Conservation (phyloP, 495 filamentous ascomycete genomes). For the Alectoria sarmentosa region DNA sequence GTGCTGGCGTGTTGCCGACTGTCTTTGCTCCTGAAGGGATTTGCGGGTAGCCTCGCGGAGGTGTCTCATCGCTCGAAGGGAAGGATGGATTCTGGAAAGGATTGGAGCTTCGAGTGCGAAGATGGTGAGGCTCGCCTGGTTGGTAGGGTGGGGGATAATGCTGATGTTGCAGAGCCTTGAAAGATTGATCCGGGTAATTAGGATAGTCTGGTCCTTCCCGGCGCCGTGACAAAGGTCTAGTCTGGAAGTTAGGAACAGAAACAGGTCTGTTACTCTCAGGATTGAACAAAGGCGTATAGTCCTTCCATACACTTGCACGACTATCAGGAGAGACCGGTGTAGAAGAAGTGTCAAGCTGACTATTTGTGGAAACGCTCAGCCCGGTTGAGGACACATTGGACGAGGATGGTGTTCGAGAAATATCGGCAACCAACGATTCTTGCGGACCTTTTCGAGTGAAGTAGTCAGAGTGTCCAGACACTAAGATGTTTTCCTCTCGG, state of each 20-base stretch:
- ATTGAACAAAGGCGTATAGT: constrained; percentile 6
- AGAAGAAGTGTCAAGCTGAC: constrained; percentile 6
- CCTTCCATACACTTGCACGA: constrained; percentile 9
- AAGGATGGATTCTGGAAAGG: constrained; percentile 31
- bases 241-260: constrained; percentile 24
- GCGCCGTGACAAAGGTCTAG: constrained; percentile 5
- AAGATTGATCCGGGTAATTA: constrained; percentile 49
- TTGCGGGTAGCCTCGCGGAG: constrained; percentile 30
- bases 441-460: constrained; percentile 6
- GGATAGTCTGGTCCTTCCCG: constrained; percentile 35
- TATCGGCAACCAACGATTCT: constrained; percentile 5
- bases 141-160: constrained; percentile 40
- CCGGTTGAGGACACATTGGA: neutral
- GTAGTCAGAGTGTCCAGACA: constrained; percentile 7
- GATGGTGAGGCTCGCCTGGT: constrained; percentile 31
- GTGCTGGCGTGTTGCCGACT: constrained; percentile 58
- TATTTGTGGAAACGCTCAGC: neutral
- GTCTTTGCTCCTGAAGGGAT: constrained; percentile 38
- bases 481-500: neutral
- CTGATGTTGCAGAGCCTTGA: constrained; percentile 44
- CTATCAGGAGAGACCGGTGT: constrained; percentile 10
- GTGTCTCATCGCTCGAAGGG: constrained; percentile 30
- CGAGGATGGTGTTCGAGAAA: constrained; percentile 1
- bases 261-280: constrained; percentile 22
- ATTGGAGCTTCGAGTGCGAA: constrained; percentile 38